A percentile compares a stretch with the other conserved stretches of the same genome.
Conservation (phyloP, 1,284 basidiomycete species). For the Ustilago cynodontis region DNA sequence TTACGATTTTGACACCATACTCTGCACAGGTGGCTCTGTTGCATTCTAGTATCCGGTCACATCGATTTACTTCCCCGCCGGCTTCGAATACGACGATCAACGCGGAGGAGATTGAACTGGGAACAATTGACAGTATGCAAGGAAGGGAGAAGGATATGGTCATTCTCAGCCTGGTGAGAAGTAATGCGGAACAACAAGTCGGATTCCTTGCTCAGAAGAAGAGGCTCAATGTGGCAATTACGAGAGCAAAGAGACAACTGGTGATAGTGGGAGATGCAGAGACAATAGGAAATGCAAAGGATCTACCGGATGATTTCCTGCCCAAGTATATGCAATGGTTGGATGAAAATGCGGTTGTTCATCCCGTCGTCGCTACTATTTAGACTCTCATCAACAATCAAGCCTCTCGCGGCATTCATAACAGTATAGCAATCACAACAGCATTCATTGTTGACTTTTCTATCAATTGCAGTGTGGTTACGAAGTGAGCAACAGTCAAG, state of each 20-base stretch:
- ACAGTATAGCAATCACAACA: too few species aligned
- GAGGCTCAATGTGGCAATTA: constrained; percentile 68
- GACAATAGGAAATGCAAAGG: constrained; percentile 43
- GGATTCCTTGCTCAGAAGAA: constrained; percentile 65
- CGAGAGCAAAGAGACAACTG: constrained; percentile 64
- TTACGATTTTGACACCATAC: constrained; percentile 90
- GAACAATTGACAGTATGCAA: constrained; percentile 67
- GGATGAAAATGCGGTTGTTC: constrained; percentile 86
- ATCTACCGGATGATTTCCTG: constrained; percentile 48
- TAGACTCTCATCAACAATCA: not conserved
- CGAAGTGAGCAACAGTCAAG: not conserved
- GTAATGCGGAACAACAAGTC: constrained; percentile 58
- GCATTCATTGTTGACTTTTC: too few species aligned
- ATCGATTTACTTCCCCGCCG: constrained; percentile 16
- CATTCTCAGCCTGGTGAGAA: constrained; percentile 61
- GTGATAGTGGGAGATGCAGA: constrained; percentile 65
- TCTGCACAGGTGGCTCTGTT: constrained; percentile 66
- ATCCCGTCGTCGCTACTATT: constrained; percentile 42
- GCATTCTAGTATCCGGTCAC: constrained; percentile 73
- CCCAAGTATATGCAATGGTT: constrained; percentile 87
- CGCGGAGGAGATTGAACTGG: constrained; percentile 55
- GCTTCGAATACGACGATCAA: constrained; percentile 2
- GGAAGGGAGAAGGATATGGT: constrained; percentile 67
- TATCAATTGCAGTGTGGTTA: too few species aligned
- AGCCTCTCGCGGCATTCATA: not conserved